These are phyloP conservation scores for Russula griseocarnosa DNA, from an alignment of 768 basidiomycete genomes.

Conservation along the genomic window DNA sequence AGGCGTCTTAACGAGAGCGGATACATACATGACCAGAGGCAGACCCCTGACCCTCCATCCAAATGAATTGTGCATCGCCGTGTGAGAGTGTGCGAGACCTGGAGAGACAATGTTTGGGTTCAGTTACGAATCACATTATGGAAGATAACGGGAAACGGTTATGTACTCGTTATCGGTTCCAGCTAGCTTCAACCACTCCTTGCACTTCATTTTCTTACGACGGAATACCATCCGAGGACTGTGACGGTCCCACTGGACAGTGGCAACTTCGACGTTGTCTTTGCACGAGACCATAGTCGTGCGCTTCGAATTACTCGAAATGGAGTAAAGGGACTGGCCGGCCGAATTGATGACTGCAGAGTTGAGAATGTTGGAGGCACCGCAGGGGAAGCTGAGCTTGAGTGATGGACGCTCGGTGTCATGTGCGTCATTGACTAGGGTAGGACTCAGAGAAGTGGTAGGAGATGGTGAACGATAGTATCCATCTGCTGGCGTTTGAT, in stretches of 20 bases:
- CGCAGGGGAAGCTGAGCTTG: too few species aligned
- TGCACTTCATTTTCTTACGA: conserved; percentile 12
- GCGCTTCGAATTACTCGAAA: conserved; percentile 3
- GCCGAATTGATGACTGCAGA: neutral
- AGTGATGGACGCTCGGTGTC: too few species aligned
- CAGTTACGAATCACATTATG: neutral
- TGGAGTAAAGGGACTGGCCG: neutral
- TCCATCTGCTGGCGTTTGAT: too few species aligned
- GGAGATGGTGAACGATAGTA: neutral
- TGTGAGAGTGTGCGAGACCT: conserved; percentile 16
- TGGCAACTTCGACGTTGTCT: conserved; percentile 8
- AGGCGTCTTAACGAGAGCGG: neutral
- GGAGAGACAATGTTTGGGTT: neutral
- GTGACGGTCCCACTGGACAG: conserved; percentile 12
- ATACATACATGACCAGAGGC: conserved; percentile 8
- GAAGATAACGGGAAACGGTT: too few species aligned
- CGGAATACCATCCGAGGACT: conserved; percentile 15
- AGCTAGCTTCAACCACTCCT: conserved; percentile 8
- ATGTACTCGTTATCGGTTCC: conserved; percentile 11
- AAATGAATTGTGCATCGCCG: conserved; percentile 7
- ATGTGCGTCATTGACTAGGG: neutral
- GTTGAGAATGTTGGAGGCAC: neutral
- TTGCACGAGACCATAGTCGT: neutral
- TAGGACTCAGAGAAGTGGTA: neutral
- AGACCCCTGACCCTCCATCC: neutral